Evolutionary conservation across 169 alveolate genomes (phyloP), one percentile per base, ranked within the genome.

Genomic region (Cryptosporidium baileyi): DNA sequence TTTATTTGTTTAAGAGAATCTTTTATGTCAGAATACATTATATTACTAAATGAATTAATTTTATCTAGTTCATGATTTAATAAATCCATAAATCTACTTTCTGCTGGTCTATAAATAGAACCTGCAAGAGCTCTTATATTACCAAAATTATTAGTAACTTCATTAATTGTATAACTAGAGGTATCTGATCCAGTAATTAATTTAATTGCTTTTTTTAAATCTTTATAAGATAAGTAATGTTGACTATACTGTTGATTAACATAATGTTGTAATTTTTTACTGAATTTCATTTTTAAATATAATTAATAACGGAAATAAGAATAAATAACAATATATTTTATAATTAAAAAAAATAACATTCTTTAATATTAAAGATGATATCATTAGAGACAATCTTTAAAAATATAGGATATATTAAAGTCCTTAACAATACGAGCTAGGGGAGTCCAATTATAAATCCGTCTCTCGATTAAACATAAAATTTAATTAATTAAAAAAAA

Each of bases 151-250:
- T 60, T 52, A 28, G 93, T 89, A 5, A 91, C 93, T 38, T 92
- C 93, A 52, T 80, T 81, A 8, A 92, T 90, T 3, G 95, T 89
- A 63, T 67, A 81, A 22, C 92, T 88, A 1, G 92, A 85, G 5
- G 91, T 91, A 47, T 92, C 95, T 24, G 82, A 80, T 22, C 93
- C 95, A 5, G 95, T 92, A 59, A 92, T 89, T 22, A 92, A 61
- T 63, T 89, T 90, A 51, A 92, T 80, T 15, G 91, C 93, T 40
- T 90, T 89, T 79, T 92, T 92, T 52, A 92, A 81, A 24, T 92
- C 93, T 63, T 90, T 92, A 79, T 92, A 92, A 9, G 95, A 79
- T 24, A 92, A 88, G 63, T 92, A 92, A 38, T 81, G 67, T 6
- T 89, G 88, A 51, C 85, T 62, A 19, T 88, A 89, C 38, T 89